phyloP scores from a whole-genome alignment of 345 rosid genomes.

The Lepidium didymum region DNA sequence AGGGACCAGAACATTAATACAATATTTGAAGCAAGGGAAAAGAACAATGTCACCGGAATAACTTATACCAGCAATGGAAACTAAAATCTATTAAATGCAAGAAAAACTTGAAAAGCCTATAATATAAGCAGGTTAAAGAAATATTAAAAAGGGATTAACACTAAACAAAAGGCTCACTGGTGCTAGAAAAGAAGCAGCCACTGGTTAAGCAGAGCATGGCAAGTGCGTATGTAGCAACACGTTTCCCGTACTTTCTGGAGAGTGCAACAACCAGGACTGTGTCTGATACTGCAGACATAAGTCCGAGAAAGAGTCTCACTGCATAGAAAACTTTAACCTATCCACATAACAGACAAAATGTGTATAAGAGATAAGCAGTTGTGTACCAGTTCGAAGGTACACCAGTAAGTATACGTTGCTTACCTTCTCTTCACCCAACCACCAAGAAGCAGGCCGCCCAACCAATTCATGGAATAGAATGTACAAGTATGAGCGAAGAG shows the following conservation, averaged over 20 bases:
- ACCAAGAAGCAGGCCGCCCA: slow-evolving; percentile 77
- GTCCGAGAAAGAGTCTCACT: slow-evolving; percentile 82
- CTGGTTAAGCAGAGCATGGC: slow-evolving; percentile 97
- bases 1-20: background rate
- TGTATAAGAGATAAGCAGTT: background rate
- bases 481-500: slow-evolving; percentile 87
- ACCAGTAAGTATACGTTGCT: slow-evolving; percentile 8
- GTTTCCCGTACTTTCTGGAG: slow-evolving; percentile 86
- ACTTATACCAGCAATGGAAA: background rate
- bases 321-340: slow-evolving; percentile 95
- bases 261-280: slow-evolving; percentile 81
- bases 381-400: background rate
- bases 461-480: slow-evolving; percentile 72
- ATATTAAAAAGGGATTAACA: background rate
- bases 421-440: slow-evolving; percentile 81
- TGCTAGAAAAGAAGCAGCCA: slow-evolving; percentile 98
- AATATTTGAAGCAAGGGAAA: background rate
- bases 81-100: background rate
- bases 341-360: background rate
- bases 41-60: background rate
- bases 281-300: slow-evolving; percentile 73
- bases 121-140: background rate
- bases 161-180: slow-evolving; percentile 54
- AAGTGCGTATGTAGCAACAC: slow-evolving; percentile 79
- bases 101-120: background rate